Conservation (phyloP, 306 rosid species). For the Benincasa hispida region DNA sequence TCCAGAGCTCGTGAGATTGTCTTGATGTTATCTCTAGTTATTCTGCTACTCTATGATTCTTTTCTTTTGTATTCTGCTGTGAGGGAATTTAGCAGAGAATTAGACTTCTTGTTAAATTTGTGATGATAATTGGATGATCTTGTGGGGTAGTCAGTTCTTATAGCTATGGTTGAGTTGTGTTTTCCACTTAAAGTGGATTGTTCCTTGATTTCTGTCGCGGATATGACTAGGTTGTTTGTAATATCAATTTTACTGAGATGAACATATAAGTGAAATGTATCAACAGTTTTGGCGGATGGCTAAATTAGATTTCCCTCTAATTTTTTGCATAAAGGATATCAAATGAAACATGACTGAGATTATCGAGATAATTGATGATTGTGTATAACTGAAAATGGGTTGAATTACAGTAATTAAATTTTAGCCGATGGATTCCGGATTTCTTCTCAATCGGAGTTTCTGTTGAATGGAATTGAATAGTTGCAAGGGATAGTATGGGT, state of each 20-base stretch:
- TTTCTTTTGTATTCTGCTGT: neutral
- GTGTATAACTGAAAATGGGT: neutral
- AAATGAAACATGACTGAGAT: neutral
- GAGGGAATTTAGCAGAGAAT: neutral
- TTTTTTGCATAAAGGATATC: neutral
- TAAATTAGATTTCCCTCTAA: neutral
- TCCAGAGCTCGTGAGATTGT: neutral
- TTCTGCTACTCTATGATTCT: neutral
- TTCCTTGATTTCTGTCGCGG: neutral
- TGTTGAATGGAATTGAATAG: neutral
- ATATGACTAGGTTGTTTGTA: neutral
- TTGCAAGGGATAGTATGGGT: neutral
- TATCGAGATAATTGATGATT: neutral
- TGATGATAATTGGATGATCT: neutral
- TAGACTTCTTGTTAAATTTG: neutral
- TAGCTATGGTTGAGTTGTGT: neutral
- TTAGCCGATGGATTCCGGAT: neutral
- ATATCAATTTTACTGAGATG: neutral
- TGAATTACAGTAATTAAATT: neutral
- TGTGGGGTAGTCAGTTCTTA: neutral
- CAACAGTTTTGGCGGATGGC: neutral
- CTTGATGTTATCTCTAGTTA: neutral
- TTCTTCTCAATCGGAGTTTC: neutral
- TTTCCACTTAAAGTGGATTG: neutral
- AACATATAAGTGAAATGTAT: neutral